A percentile compares a stretch with the other conserved stretches of the same genome.
phyloP scores from a whole-genome alignment of 352 stramenopile species.

The Elongisporangium undulatum region DNA sequence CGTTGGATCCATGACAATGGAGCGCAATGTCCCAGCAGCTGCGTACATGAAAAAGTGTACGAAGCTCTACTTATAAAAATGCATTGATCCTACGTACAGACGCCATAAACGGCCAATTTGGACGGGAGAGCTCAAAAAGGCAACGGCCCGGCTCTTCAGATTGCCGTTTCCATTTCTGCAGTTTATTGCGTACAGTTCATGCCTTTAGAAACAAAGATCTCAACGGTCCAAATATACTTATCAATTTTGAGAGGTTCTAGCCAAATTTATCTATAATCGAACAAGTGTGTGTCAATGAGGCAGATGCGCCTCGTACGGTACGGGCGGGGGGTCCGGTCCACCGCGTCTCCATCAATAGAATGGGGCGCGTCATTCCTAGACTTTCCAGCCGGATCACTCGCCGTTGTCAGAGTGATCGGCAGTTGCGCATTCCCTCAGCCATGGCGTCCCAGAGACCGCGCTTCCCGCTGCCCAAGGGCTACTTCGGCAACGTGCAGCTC shows the following conservation, averaged over 20 bases:
- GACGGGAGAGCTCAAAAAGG: not conserved
- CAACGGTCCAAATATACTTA: not conserved
- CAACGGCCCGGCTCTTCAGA: not conserved
- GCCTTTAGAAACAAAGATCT: not conserved
- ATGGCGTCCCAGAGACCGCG: not conserved
- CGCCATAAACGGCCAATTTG: not conserved
- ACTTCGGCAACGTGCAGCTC: slow-evolving; percentile 25
- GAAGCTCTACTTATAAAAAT: not conserved
- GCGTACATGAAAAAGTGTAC: not conserved
- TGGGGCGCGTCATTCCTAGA: not conserved
- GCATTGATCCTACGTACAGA: not conserved
- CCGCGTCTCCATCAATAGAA: not conserved
- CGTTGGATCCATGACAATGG: not conserved
- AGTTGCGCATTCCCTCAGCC: no score
- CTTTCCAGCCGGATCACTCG: not conserved
- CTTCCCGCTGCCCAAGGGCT: slow-evolving; percentile 16
- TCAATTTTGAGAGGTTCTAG: not conserved
- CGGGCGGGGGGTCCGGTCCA: no score
- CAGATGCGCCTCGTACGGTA: not conserved
- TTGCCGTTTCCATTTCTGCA: not conserved
- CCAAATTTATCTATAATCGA: not conserved
- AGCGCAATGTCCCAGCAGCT: not conserved
- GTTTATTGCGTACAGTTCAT: not conserved
- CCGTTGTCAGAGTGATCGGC: not conserved
- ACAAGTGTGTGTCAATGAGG: not conserved